Conservation (phyloP, 139 green algal genomes). For the Zygnema cylindricum region DNA sequence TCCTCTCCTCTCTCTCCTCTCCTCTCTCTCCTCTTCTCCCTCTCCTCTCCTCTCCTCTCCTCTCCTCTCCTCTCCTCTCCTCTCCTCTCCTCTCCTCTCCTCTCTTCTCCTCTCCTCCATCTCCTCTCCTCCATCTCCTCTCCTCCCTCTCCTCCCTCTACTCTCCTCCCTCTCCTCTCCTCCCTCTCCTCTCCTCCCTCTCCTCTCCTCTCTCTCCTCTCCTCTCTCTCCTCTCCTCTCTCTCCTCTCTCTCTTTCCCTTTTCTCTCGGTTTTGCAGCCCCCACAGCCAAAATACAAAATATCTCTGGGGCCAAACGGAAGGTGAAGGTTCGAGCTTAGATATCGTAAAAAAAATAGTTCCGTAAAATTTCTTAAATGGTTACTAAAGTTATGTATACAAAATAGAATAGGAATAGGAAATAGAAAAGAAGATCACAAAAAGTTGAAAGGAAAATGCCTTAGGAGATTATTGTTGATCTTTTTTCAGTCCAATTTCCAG, state of each 20-base stretch:
- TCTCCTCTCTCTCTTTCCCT: background rate
- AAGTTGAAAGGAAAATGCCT: background rate
- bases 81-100: background rate
- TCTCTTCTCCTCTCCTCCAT: background rate
- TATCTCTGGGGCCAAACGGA: background rate
- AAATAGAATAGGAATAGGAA: background rate
- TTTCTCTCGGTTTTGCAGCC: background rate
- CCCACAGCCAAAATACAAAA: background rate
- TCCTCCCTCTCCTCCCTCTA: background rate
- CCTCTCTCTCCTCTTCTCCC: background rate
- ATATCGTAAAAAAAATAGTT: conserved; percentile 1
- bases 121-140: background rate
- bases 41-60: background rate
- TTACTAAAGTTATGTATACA: background rate
- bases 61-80: background rate
- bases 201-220: background rate
- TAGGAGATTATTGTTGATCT: background rate
- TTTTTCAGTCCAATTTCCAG: background rate
- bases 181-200: background rate
- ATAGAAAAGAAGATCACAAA: background rate
- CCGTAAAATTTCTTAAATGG: background rate
- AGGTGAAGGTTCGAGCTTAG: background rate
- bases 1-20: background rate
- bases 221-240: background rate
- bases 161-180: background rate